These are phyloP conservation scores for Neonectria hederae DNA, from an alignment of 2,329 filamentous ascomycete species.

Conservation along the genomic window DNA sequence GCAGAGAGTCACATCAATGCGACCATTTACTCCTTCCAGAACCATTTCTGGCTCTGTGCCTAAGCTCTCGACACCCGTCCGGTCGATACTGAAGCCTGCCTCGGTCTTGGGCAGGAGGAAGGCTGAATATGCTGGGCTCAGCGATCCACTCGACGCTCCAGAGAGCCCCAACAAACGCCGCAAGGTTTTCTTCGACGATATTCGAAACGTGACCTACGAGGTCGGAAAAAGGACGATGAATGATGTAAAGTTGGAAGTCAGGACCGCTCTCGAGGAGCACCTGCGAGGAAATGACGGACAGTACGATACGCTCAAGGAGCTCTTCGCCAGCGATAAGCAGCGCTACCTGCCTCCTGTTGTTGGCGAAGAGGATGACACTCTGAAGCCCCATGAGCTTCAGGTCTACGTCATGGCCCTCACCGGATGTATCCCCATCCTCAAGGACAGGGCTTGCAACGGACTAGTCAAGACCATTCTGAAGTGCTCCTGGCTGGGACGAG, in stretches of 20 bases:
- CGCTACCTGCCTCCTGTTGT: conserved; percentile 51
- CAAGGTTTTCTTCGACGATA: conserved; percentile 68
- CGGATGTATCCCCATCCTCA: conserved; percentile 67
- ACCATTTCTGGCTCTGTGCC: conserved; percentile 46
- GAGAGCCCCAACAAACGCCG: conserved; percentile 62
- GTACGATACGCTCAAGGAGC: conserved; percentile 69
- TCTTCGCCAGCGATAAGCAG: conserved; percentile 62
- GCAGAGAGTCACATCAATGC: conserved; percentile 33
- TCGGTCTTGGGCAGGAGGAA: conserved; percentile 58
- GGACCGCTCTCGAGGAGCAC: conserved; percentile 66
- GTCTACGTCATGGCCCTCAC: conserved; percentile 71
- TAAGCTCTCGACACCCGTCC: conserved; percentile 55
- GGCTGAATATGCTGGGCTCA: conserved; percentile 54
- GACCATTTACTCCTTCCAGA: conserved; percentile 49
- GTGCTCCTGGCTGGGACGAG: conserved; percentile 72
- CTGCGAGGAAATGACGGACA: conserved; percentile 66
- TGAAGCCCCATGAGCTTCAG: conserved; percentile 65
- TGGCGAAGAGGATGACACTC: conserved; percentile 58
- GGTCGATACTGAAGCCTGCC: conserved; percentile 62
- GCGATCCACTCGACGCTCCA: conserved; percentile 50
- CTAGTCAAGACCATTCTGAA: conserved; percentile 68
- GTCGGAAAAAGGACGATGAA: conserved; percentile 63
- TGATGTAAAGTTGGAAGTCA: conserved; percentile 65
- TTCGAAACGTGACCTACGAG: conserved; percentile 65
- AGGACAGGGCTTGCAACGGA: conserved; percentile 65